Percentiles rank a stretch among this genome's conserved stretches.
These are phyloP conservation scores for Tuber borchii DNA, from an alignment of 495 filamentous ascomycete genomes.

Conservation along the genomic window DNA sequence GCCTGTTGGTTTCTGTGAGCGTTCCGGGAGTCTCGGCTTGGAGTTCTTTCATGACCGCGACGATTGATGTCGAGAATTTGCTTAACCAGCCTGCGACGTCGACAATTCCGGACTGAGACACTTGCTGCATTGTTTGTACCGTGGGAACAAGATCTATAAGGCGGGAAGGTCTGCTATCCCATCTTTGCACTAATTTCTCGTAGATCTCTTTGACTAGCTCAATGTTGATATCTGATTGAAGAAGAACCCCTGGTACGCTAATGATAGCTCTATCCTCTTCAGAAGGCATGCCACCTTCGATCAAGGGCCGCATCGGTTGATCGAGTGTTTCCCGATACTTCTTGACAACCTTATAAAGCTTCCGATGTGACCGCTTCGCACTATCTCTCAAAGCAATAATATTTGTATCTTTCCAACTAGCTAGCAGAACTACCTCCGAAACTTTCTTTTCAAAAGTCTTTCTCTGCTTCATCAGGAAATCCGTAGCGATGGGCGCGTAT, in stretches of 20 bases:
- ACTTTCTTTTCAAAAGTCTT: slow-evolving; percentile 71
- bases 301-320: slow-evolving; percentile 59
- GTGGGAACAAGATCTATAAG: slow-evolving; percentile 64
- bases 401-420: slow-evolving; percentile 95
- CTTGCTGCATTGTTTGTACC: slow-evolving; percentile 55
- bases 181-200: slow-evolving; percentile 49
- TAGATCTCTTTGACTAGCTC: slow-evolving; percentile 49
- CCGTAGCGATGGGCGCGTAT: slow-evolving; percentile 58
- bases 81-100: slow-evolving; percentile 58
- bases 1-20: slow-evolving; percentile 75
- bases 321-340: slow-evolving; percentile 73
- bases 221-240: slow-evolving; percentile 12
- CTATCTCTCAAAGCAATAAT: slow-evolving; percentile 81
- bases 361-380: slow-evolving; percentile 79
- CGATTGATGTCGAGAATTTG: slow-evolving; percentile 59
- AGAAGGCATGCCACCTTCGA: slow-evolving; percentile 58
- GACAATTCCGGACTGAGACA: slow-evolving; percentile 49
- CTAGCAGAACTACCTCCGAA: slow-evolving; percentile 76
- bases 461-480: slow-evolving; percentile 58
- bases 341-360: slow-evolving; percentile 80
- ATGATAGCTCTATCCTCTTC: slow-evolving; percentile 22
- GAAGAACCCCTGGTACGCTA: background rate
- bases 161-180: slow-evolving; percentile 58
- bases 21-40: slow-evolving; percentile 70
- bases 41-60: slow-evolving; percentile 61